Percentiles rank a stretch among this genome's conserved stretches.
Conservation (phyloP, 164 flowering plant genomes). For the Piper betle region DNA sequence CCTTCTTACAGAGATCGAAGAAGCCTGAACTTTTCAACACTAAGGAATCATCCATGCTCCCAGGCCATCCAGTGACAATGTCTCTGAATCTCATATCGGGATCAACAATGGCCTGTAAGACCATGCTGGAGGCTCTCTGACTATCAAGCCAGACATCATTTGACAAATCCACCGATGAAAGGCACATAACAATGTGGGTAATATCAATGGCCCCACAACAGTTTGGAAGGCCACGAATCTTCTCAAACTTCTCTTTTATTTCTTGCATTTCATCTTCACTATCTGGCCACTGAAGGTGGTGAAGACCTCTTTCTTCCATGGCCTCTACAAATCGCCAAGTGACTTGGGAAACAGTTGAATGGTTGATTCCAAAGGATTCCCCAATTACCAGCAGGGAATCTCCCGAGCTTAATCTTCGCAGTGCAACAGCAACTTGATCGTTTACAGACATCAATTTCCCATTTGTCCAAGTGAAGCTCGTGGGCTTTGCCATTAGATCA, state of each 20-base stretch:
- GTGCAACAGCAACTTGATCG: conserved; percentile 75
- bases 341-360: conserved; percentile 63
- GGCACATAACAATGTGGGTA: conserved; percentile 61
- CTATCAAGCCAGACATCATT: conserved; percentile 46
- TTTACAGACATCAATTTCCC: conserved; percentile 39
- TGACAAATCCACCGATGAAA: conserved; percentile 38
- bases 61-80: conserved; percentile 86
- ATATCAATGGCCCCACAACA: conserved; percentile 80
- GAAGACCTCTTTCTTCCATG: conserved; percentile 62
- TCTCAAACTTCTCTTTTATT: conserved; percentile 56
- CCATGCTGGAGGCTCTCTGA: conserved; percentile 65
- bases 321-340: conserved; percentile 85
- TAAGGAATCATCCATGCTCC: conserved; percentile 45
- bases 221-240: conserved; percentile 70
- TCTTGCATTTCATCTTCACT: conserved; percentile 40
- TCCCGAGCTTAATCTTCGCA: conserved; percentile 74
- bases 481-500: conserved; percentile 39
- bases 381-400: conserved; percentile 51
- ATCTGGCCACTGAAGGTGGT: conserved; percentile 71
- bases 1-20: conserved; percentile 47
- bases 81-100: conserved; percentile 76
- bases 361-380: conserved; percentile 54
- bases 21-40: conserved; percentile 51
- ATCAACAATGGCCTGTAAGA: conserved; percentile 70
- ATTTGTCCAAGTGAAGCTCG: conserved; percentile 25